phyloP scores from a whole-genome alignment of 768 basidiomycete genomes.

The Leccinum pellstonianum region DNA sequence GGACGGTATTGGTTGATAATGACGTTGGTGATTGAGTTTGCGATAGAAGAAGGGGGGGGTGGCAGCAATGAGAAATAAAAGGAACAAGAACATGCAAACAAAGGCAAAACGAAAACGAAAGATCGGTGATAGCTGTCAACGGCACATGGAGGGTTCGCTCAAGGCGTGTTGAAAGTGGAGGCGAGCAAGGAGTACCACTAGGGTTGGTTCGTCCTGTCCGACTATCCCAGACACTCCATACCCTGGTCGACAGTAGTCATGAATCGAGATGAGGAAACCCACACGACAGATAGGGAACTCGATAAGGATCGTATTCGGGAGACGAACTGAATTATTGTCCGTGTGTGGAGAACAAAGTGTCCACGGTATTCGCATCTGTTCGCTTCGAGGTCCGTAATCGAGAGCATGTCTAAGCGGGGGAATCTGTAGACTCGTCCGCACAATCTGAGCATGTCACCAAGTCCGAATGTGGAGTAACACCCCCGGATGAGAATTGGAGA shows the following conservation, averaged over 20 bases:
- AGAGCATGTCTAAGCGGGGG: background rate
- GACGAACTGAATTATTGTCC: background rate
- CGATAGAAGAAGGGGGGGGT: background rate
- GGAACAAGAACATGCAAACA: background rate
- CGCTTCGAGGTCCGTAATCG: background rate
- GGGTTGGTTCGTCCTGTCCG: background rate
- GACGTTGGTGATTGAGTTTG: background rate
- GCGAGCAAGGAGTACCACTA: background rate
- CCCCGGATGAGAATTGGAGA: background rate
- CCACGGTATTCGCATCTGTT: background rate
- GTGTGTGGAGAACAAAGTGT: background rate
- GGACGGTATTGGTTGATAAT: background rate
- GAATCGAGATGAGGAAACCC: background rate
- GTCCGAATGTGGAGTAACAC: background rate
- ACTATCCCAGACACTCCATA: background rate
- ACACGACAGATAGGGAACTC: background rate
- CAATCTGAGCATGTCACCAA: slow-evolving; percentile 10
- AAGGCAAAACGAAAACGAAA: background rate
- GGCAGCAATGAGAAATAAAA: background rate
- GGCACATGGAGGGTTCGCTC: background rate
- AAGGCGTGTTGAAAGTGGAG: background rate
- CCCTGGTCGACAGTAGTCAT: background rate
- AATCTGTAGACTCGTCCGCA: slow-evolving; percentile 4
- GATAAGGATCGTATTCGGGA: background rate
- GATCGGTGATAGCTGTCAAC: background rate